phyloP scores from a whole-genome alignment of 2,329 filamentous ascomycete species.

The Annulohypoxylon truncatum region DNA sequence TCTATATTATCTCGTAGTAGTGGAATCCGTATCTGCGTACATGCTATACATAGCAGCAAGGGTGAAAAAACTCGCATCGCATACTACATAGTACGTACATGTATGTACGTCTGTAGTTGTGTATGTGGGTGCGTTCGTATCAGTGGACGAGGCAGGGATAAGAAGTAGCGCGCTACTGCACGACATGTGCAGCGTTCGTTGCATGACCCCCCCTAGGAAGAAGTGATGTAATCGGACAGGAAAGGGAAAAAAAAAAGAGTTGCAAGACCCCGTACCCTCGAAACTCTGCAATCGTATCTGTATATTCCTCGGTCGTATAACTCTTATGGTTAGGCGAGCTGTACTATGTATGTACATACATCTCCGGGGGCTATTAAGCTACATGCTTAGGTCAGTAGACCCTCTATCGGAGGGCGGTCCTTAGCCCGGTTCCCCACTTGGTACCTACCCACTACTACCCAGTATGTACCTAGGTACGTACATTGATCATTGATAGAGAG shows the following conservation, averaged over 20 bases:
- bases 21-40: background rate
- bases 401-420: constrained; percentile 5
- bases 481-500: background rate
- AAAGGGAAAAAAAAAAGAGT: background rate
- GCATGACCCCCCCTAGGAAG: constrained; percentile 21
- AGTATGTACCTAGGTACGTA: background rate
- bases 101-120: too few species aligned
- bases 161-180: constrained; percentile 17
- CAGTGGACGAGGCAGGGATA: constrained; percentile 10
- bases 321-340: background rate
- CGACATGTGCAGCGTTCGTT: constrained; percentile 25
- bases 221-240: constrained; percentile 32
- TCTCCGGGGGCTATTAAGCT: background rate
- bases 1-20: background rate
- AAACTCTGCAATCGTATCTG: background rate
- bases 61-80: background rate
- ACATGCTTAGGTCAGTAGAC: background rate
- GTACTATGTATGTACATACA: background rate
- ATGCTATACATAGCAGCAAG: background rate
- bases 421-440: constrained; percentile 12
- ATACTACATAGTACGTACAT: too few species aligned
- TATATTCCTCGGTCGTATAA: background rate
- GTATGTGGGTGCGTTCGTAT: constrained; percentile 19
- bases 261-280: background rate
- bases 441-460: background rate